Conservation (phyloP, 116 monocot genomes). For the Trichopus zeylanicus region DNA sequence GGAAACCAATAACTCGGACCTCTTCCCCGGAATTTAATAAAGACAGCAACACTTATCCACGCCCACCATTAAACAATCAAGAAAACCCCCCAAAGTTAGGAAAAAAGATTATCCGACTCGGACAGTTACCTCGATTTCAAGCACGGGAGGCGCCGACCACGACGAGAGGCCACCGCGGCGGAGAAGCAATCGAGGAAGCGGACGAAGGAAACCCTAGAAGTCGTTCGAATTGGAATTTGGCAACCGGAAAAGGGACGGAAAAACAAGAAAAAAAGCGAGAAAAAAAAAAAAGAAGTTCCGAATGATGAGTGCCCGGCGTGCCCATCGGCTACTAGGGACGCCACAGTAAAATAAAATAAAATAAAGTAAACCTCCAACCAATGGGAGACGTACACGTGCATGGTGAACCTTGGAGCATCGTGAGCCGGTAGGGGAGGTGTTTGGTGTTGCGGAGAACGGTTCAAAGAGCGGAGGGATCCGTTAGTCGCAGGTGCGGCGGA, state of each 20-base stretch:
- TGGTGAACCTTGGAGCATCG: too few species aligned
- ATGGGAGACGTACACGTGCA: too few species aligned
- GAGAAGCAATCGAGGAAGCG: neutral
- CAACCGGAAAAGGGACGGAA: too few species aligned
- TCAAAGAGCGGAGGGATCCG: too few species aligned
- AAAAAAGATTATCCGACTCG: neutral
- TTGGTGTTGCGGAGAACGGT: too few species aligned
- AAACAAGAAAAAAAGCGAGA: neutral
- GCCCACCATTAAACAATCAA: neutral
- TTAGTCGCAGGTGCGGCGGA: too few species aligned
- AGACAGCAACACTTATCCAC: slow-evolving; percentile 2
- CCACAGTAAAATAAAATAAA: too few species aligned
- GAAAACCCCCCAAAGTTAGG: too few species aligned
- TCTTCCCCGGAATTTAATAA: neutral
- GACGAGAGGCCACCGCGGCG: neutral
- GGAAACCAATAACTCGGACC: neutral
- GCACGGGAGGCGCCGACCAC: neutral
- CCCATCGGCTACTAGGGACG: too few species aligned
- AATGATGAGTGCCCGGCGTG: slow-evolving; percentile 16
- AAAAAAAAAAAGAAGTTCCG: slow-evolving; percentile 5
- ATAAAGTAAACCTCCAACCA: too few species aligned
- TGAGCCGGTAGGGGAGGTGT: too few species aligned
- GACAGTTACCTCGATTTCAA: slow-evolving; percentile 2
- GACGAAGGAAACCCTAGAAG: slow-evolving; percentile 1
- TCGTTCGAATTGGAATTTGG: neutral